Base-by-base conservation (phyloP, 2,329 filamentous ascomycete genomes). In the Mycosphaerella sp. region DNA sequence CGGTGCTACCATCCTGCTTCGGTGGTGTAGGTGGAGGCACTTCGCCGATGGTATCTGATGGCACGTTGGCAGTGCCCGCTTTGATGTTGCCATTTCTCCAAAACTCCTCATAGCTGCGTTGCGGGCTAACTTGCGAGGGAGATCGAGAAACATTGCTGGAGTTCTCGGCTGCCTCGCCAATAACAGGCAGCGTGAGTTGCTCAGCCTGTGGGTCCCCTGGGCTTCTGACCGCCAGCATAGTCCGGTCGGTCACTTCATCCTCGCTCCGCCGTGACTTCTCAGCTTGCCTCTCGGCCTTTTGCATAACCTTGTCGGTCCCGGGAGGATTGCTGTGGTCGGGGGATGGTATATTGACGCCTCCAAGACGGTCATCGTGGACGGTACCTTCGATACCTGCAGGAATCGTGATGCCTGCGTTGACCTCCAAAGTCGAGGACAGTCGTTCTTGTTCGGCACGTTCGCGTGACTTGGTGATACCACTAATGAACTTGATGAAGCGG, bases 401-500 rank as follows among this genome's bases (percentile, higher is more conserved):
- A 10, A 57, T 53, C 7, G 59, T 53, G 9, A 62, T 50, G 41
- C 54, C 56, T 36, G 57, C 59, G 39, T 52, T 53, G 17, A 62
- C 52, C 39, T 56, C 60, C 14, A 57, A 41, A 23, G 70, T 44
- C 61, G 64, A 51, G 59, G 71, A 57, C 55, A 64, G 62, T 54
- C 69, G 65, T 40, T 74, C 70, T 21, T 69, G 79, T 42, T 83
- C 81, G 11, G 85, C 89, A 68, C 93, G 87, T 73, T 97, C 92
- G 11, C 81, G 80, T 1, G 90, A 93, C 82, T 91, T 95, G 17
- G 93, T 96, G 60, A 95, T 86, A 38, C 86, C 85, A 47, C 85
- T 85, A 67, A 98, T 91, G 70, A 98, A 98, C 61, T 87, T 86
- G 69, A 95, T 80, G 70, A 98, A 98, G 4, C 93, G 85, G 55